Percentiles rank a stretch among this genome's conserved stretches.
These are phyloP conservation scores for Blastobotrys elegans DNA, from an alignment of 1,139 yeast species.

Conservation along the genomic window DNA sequence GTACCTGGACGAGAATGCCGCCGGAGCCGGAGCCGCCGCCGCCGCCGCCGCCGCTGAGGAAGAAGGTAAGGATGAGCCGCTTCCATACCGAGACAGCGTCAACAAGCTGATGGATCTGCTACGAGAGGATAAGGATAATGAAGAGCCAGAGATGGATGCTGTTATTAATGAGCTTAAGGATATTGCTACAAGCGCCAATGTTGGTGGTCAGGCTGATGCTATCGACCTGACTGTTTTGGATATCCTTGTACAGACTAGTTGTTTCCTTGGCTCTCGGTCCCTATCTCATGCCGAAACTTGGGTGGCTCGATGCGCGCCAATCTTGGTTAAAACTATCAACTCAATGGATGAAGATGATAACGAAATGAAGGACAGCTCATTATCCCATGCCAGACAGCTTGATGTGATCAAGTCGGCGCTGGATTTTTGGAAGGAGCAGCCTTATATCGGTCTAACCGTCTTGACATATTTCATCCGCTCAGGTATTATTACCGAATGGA, in stretches of 20 bases:
- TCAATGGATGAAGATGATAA: conserved; percentile 22
- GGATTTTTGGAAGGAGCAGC: conserved; percentile 75
- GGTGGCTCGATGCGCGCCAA: conserved; percentile 50
- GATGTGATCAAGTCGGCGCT: conserved; percentile 48
- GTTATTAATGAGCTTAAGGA: conserved; percentile 36
- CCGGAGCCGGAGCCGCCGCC: too few relatives aligned
- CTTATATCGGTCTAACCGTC: conserved; percentile 73
- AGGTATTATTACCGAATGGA: conserved; percentile 20
- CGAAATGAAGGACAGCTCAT: neutral
- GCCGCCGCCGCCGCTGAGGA: too few relatives aligned
- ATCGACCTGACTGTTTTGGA: conserved; percentile 50
- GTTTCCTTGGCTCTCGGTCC: conserved; percentile 84
- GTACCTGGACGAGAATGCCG: conserved; percentile 20
- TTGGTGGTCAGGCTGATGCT: conserved; percentile 33
- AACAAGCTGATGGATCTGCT: conserved; percentile 30
- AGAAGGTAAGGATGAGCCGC: conserved; percentile 27
- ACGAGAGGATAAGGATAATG: conserved; percentile 17
- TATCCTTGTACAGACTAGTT: conserved; percentile 63
- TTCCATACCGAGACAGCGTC: conserved; percentile 38
- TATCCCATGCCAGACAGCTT: neutral
- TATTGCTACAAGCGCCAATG: conserved; percentile 25
- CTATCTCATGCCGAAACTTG: conserved; percentile 79
- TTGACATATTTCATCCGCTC: conserved; percentile 57
- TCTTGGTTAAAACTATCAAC: conserved; percentile 45
- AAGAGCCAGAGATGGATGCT: conserved; percentile 1